These are phyloP conservation scores for Leishmania mexicana DNA, from an alignment of 208 protist species.

Conservation along the genomic window DNA sequence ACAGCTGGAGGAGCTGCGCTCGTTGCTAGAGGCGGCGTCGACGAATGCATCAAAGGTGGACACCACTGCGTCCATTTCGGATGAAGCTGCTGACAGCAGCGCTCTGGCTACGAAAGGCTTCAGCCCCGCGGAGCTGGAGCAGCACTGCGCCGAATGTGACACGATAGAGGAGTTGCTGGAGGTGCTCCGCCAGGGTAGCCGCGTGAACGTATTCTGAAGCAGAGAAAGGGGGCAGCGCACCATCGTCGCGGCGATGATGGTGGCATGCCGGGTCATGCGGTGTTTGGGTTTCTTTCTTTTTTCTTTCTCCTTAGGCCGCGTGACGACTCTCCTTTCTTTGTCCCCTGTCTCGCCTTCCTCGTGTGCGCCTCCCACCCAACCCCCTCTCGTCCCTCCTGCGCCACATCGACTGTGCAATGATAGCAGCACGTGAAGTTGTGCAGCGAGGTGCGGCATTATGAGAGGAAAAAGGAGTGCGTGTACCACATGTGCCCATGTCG, in stretches of 20 bases:
- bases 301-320: constrained; percentile 1
- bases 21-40: constrained; percentile 19
- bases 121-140: constrained; percentile 88
- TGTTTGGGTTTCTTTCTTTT: neutral
- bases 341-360: neutral
- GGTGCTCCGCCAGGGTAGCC: constrained; percentile 57
- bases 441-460: neutral
- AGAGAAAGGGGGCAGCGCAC: neutral
- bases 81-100: neutral
- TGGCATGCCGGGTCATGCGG: neutral
- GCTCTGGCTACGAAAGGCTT: constrained; percentile 28
- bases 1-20: constrained; percentile 30
- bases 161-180: constrained; percentile 67
- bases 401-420: neutral
- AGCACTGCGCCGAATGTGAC: constrained; percentile 85
- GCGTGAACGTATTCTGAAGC: constrained; percentile 56
- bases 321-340: neutral
- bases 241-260: neutral
- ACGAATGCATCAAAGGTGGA: constrained; percentile 19
- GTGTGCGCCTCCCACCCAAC: constrained; percentile 4
- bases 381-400: neutral
- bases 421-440: neutral
- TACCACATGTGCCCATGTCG: neutral
- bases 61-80: neutral
- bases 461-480: neutral